Percentiles rank a stretch among this genome's conserved stretches.
These are phyloP conservation scores for Maudiozyma saulgeensis DNA, from an alignment of 805 yeast genomes.

Conservation along the genomic window DNA sequence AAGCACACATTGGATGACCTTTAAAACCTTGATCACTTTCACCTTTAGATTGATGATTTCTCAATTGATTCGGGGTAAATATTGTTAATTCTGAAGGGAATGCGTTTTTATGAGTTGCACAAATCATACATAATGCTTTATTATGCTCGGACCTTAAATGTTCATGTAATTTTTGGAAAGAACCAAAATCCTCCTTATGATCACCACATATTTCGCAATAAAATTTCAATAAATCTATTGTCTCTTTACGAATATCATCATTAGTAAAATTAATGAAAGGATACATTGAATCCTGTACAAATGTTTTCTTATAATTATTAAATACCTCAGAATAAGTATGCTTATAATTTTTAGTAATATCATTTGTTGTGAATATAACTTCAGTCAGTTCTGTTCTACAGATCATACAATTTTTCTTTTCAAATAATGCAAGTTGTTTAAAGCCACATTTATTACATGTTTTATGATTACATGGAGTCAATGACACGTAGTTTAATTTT, in stretches of 20 bases:
- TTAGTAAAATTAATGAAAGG: slow-evolving; percentile 46
- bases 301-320: not conserved
- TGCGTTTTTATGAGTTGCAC: slow-evolving; percentile 66
- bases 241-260: slow-evolving; percentile 35
- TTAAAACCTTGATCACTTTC: slow-evolving; percentile 45
- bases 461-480: slow-evolving; percentile 75
- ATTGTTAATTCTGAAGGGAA: slow-evolving; percentile 63
- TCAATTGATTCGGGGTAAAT: slow-evolving; percentile 52
- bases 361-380: slow-evolving; percentile 48
- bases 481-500: slow-evolving; percentile 48
- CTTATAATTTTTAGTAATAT: not conserved
- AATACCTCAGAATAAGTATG: slow-evolving; percentile 28
- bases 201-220: slow-evolving; percentile 45
- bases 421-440: slow-evolving; percentile 72
- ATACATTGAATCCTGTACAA: not conserved
- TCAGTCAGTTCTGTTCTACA: slow-evolving; percentile 65
- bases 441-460: slow-evolving; percentile 78
- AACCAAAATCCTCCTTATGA: slow-evolving; percentile 28
- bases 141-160: slow-evolving; percentile 63
- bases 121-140: slow-evolving; percentile 59
- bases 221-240: slow-evolving; percentile 43
- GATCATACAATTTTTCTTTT: slow-evolving; percentile 65
- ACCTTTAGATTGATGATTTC: slow-evolving; percentile 62
- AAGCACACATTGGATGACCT: slow-evolving; percentile 85
- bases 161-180: slow-evolving; percentile 48